A percentile compares a stretch with the other conserved stretches of the same genome.
Evolutionary conservation across 768 basidiomycete genomes (phyloP).

Genomic region (Fibroporia radiculosa): DNA sequence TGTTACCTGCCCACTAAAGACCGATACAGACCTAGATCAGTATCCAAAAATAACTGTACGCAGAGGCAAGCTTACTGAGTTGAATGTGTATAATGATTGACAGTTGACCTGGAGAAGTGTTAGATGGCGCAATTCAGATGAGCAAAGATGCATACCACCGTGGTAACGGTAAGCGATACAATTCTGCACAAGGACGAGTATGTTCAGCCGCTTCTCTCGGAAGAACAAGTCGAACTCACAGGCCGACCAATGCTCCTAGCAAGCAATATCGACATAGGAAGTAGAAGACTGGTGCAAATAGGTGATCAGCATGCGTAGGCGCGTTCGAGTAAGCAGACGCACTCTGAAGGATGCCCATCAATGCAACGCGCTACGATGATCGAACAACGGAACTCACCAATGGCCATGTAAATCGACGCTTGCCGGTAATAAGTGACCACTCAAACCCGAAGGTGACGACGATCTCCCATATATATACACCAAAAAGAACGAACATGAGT

Average conservation of each 20-base stretch:
- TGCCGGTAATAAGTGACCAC: slow-evolving; percentile 51
- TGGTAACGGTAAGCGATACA: slow-evolving; percentile 44
- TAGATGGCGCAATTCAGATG: not conserved
- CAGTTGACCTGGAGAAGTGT: slow-evolving; percentile 43
- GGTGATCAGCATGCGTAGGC: not conserved
- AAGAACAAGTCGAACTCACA: slow-evolving; percentile 34
- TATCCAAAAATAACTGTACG: no score
- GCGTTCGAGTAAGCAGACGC: not conserved
- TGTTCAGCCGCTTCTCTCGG: no score
- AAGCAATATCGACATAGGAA: slow-evolving; percentile 69
- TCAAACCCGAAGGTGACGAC: slow-evolving; percentile 59
- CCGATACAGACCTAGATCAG: not conserved
- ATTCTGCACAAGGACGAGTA: slow-evolving; percentile 36
- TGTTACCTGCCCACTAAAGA: slow-evolving; percentile 60
- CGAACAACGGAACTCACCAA: slow-evolving; percentile 40
- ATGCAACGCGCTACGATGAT: no score
- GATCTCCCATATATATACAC: slow-evolving; percentile 63
- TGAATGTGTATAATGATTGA: slow-evolving; percentile 61
- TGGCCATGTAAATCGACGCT: slow-evolving; percentile 60
- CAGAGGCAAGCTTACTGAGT: slow-evolving; percentile 49
- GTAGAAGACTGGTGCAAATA: slow-evolving; percentile 50
- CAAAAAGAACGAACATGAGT: slow-evolving; percentile 55
- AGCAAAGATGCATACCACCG: slow-evolving; percentile 15
- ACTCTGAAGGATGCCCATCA: no score
- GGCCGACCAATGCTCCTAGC: slow-evolving; percentile 53